Evolutionary conservation across 2,329 filamentous ascomycete species (phyloP), one percentile per base, ranked within the genome.

Genomic region (Paraconiothyrium sp.): DNA sequence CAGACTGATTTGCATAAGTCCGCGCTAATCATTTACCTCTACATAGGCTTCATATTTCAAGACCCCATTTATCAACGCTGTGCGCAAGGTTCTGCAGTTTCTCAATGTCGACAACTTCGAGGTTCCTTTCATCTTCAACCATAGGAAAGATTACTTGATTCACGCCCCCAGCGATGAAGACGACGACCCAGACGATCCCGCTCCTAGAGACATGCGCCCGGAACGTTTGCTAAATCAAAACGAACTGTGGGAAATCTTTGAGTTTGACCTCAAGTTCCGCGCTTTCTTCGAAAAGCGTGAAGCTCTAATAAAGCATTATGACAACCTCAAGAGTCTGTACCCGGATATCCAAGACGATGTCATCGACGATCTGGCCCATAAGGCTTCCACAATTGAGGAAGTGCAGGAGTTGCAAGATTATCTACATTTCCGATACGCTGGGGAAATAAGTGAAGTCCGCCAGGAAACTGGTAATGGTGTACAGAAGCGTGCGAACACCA

Each of bases 321-420:
- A 93, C 16, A 92, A 89, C 63, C 81, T 97, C 22, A 90, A 89
- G 72, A 81, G 81, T 54, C 65, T 79, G 1, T 79, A 81, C 6
- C 81, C 87, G 20, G 85, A 86, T 3, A 83, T 94, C 22, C 81
- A 88, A 27, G 95, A 98, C 73, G 75, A 84, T 1, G 89, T 92
- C 59, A 89, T 98, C 44, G 91, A 94, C 49, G 90, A 94, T 67
- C 90, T 97, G 85, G 86, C 95, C n/a, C 85, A 86, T 0, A 85
- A 89, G 60, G 93, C 94, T 3, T 88, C 88, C 4, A 94, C 91
- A 0, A 94, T 97, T 84, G 95, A 99, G 76, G 95, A 99, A 76
- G 85, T 99, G 20, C 95, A 99, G 76, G 95, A 99, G 77, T 81
- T 99, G 24, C 94, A 98, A 75, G 95, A 99, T 73, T 98, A 98